Percentiles rank a stretch among this genome's conserved stretches.
phyloP scores from a whole-genome alignment of 441 rosid species.

The Pelargonium cotyledonis region DNA sequence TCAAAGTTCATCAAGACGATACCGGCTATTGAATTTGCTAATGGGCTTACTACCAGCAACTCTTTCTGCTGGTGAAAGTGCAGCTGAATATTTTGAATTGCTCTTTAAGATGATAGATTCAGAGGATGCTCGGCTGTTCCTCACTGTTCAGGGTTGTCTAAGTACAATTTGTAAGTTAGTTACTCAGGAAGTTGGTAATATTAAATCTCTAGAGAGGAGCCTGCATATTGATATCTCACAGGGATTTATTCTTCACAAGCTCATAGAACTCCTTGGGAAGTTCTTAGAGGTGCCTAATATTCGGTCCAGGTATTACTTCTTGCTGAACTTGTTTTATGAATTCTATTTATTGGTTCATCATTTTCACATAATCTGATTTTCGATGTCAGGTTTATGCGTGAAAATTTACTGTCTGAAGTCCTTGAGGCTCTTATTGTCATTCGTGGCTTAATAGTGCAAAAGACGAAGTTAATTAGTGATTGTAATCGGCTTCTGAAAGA shows the following conservation, averaged over 20 bases:
- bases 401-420: constrained; percentile 85
- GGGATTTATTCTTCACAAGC: constrained; percentile 99
- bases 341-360: constrained; percentile 18
- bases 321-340: constrained; percentile 3
- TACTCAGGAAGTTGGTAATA: constrained; percentile 86
- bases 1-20: constrained; percentile 83
- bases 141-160: constrained; percentile 92
- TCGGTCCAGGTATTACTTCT: constrained; percentile 67
- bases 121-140: constrained; percentile 94
- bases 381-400: constrained; percentile 81
- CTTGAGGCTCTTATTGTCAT: constrained; percentile 98
- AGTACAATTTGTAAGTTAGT: constrained; percentile 78
- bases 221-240: constrained; percentile 97
- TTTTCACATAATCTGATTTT: constrained; percentile 23
- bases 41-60: constrained; percentile 86
- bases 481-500: constrained; percentile 92
- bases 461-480: constrained; percentile 97
- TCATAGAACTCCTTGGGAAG: constrained; percentile 94
- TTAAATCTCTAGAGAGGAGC: constrained; percentile 94
- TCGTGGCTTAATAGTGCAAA: constrained; percentile 96
- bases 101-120: constrained; percentile 93
- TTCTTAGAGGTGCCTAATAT: constrained; percentile 92
- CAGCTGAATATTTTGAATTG: constrained; percentile 96
- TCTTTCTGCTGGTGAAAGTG: constrained; percentile 95
- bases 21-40: constrained; percentile 79